Base-by-base conservation (phyloP, 345 rosid species). In the Salix viminalis region DNA sequence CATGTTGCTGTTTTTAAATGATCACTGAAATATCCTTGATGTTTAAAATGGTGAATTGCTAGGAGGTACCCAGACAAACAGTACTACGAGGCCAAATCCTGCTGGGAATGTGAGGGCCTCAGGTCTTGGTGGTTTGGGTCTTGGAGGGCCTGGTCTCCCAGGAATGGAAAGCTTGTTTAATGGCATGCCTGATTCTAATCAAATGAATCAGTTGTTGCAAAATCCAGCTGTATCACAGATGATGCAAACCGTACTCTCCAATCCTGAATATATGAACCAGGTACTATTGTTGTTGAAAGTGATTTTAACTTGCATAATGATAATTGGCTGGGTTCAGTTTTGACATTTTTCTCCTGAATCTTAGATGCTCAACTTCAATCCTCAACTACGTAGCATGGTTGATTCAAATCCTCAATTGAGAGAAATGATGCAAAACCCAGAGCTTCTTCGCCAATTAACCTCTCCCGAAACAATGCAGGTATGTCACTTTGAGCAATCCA, bases 401-500 rank as follows among this genome's bases (percentile, higher is more conserved):
- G 91, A 89, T 80, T 78, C 80, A 65, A 87, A 86, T 82, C 81
- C 90, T 77, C 92, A 87, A 74, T 64, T 86, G 78, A 85, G 90
- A 81, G 91, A 89, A 78, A 84, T 85, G 86, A 77, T 87, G 88
- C 92, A 89, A 83, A 90, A 86, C 72, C 88, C 91, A 19, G 92
- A 89, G 77, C 62, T 86, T 86, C 89, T 88, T 82, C 87, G 88
- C 48, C 91, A 88, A 80, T 80, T 87, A 76, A 85, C 89, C 72
- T 84, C 88, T 70, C 91, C 90, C 5, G 90, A 86, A 81, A 87
- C 85, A 18, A 77, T 87, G 87, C 93, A 88, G 91, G 93, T 86
- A 75, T 66, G 46, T n/a, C 21, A 8, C 46, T 28, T 19, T 16
- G n/a, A 66, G 36, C 26, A 2, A 19, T 66, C 12, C 46, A 66